Conservation (phyloP, 257 asterid species). For the Linderniella brevidens region DNA sequence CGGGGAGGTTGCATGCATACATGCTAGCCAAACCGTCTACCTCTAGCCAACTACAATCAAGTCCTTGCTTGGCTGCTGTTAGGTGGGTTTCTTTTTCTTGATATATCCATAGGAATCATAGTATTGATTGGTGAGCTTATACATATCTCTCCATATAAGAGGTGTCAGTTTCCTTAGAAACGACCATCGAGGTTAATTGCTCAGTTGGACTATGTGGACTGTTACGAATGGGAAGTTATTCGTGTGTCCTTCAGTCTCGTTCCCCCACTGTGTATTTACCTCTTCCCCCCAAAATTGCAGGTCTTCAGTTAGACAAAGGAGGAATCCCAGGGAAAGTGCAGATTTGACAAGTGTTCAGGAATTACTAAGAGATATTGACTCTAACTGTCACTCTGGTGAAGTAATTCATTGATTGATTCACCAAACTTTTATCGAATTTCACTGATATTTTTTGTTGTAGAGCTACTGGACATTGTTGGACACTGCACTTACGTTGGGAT, state of each 20-base stretch:
- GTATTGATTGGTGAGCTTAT: no score
- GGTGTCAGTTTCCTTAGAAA: no score
- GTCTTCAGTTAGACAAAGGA: constrained; percentile 70
- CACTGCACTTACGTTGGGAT: constrained; percentile 84
- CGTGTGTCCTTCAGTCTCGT: background rate
- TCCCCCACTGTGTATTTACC: background rate
- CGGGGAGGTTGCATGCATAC: constrained; percentile 93
- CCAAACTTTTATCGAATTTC: constrained; percentile 9
- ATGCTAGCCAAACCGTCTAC: constrained; percentile 45
- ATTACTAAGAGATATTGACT: constrained; percentile 56
- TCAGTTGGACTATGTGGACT: no score
- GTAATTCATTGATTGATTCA: constrained; percentile 6
- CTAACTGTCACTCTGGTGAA: constrained; percentile 57
- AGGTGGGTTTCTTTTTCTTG: constrained; percentile 29
- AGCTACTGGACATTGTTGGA: constrained; percentile 67
- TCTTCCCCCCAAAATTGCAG: constrained; percentile 21
- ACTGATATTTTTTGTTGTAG: constrained; percentile 23
- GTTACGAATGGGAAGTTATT: no score
- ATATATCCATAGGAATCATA: background rate
- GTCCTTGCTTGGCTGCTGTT: constrained; percentile 54
- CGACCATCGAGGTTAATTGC: no score
- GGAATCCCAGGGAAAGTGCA: constrained; percentile 82
- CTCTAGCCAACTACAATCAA: constrained; percentile 34
- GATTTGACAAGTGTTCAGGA: constrained; percentile 88
- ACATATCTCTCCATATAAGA: no score